A percentile compares a stretch with the other conserved stretches of the same genome.
Evolutionary conservation across 2,329 filamentous ascomycete species (phyloP).

Genomic region (Zymoseptoria crescenta): DNA sequence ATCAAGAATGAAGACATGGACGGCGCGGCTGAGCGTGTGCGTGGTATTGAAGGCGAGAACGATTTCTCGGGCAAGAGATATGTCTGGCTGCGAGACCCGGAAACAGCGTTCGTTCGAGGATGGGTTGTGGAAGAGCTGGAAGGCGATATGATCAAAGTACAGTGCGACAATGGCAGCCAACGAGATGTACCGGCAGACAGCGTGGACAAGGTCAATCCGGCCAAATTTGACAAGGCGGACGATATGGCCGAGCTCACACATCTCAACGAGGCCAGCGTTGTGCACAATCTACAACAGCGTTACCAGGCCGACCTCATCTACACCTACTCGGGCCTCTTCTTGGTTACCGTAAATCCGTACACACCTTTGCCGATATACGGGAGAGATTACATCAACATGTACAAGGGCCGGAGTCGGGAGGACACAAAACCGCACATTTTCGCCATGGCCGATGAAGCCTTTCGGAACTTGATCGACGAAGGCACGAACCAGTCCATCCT

Average conservation of each 20-base stretch:
- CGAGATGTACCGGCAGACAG: constrained; percentile 76
- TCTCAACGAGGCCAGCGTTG: constrained; percentile 93
- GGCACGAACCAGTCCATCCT: constrained; percentile 95
- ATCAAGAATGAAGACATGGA: constrained; percentile 80
- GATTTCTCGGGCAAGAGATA: constrained; percentile 98
- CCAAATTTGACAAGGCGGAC: constrained; percentile 98
- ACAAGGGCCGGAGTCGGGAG: constrained; percentile 81
- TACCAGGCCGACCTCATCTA: constrained; percentile 95
- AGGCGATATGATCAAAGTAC: constrained; percentile 65
- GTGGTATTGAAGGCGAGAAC: constrained; percentile 88
- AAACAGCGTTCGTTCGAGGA: constrained; percentile 82
- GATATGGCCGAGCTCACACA: constrained; percentile 99
- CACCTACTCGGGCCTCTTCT: constrained; percentile 92
- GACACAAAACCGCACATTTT: constrained; percentile 97
- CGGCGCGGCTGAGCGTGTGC: constrained; percentile 46
- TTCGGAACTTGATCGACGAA: constrained; percentile 90
- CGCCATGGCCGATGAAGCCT: constrained; percentile 94
- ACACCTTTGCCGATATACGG: constrained; percentile 90
- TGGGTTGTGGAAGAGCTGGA: constrained; percentile 79
- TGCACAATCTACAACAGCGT: constrained; percentile 90
- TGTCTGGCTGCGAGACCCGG: constrained; percentile 87
- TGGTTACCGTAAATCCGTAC: constrained; percentile 96
- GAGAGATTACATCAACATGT: constrained; percentile 97
- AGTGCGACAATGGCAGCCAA: constrained; percentile 90
- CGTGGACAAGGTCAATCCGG: constrained; percentile 97